These are phyloP conservation scores for Trichophyton verrucosum DNA, from an alignment of 2,329 filamentous ascomycete genomes.

Conservation along the genomic window DNA sequence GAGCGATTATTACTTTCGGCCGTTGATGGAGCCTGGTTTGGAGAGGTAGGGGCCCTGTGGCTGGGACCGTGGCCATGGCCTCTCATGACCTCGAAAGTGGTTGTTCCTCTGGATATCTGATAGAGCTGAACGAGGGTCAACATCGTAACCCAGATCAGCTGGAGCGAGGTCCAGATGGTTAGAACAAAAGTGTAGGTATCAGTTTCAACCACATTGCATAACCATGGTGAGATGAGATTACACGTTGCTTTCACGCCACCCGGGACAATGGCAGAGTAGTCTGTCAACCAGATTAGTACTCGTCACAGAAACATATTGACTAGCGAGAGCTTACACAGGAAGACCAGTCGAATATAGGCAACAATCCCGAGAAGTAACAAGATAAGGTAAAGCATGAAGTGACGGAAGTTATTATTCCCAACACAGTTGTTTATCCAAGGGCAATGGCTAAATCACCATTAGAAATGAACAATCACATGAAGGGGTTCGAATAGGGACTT, in stretches of 20 bases:
- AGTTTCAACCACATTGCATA: constrained; percentile 66
- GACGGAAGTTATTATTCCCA: constrained; percentile 87
- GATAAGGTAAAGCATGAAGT: constrained; percentile 85
- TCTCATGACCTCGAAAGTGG: constrained; percentile 94
- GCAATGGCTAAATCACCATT: constrained; percentile 58
- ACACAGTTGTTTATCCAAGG: constrained; percentile 98
- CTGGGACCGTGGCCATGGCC: constrained; percentile 28
- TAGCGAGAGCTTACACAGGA: constrained; percentile 49
- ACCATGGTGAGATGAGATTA: constrained; percentile 57
- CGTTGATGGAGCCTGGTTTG: constrained; percentile 40
- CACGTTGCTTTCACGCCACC: constrained; percentile 44
- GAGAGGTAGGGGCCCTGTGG: not conserved
- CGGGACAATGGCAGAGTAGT: constrained; percentile 49
- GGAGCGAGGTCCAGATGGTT: constrained; percentile 64
- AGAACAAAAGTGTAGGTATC: constrained; percentile 77
- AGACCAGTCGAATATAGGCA: constrained; percentile 56
- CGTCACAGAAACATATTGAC: constrained; percentile 4
- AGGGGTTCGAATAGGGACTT: constrained; percentile 30
- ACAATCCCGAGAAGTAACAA: constrained; percentile 64
- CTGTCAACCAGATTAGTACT: constrained; percentile 31
- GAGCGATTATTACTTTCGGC: constrained; percentile 16
- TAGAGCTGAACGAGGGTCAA: constrained; percentile 85
- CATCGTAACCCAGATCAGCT: constrained; percentile 96
- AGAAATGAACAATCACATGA: constrained; percentile 6
- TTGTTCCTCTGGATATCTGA: constrained; percentile 83